A percentile compares a stretch with the other conserved stretches of the same genome.
Evolutionary conservation across 169 alveolate species (phyloP).

Genomic region (Pseudocohnilembus persalinus): DNA sequence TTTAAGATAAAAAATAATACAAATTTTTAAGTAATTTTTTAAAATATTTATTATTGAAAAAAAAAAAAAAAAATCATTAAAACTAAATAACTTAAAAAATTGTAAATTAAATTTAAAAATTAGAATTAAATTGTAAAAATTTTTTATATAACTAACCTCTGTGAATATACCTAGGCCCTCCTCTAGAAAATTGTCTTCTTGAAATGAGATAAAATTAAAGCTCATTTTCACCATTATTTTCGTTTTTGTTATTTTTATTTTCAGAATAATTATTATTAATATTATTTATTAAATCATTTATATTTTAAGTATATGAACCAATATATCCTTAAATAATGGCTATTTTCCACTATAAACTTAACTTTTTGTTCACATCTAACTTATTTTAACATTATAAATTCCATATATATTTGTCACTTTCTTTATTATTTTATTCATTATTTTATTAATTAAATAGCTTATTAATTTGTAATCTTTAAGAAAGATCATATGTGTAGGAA

Average conservation of each 20-base stretch:
- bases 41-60: too few species aligned
- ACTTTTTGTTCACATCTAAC: not conserved
- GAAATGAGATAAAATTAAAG: constrained; percentile 5
- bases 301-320: not conserved
- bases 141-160: too few species aligned
- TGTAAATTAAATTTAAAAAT: too few species aligned
- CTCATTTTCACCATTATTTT: not conserved
- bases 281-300: too few species aligned
- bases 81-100: too few species aligned
- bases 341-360: not conserved
- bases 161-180: constrained; percentile 11
- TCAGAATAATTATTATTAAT: not conserved
- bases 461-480: not conserved
- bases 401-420: not conserved
- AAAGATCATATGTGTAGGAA: not conserved
- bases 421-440: too few species aligned
- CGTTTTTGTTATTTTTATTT: not conserved
- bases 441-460: too few species aligned
- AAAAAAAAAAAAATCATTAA: too few species aligned
- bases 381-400: too few species aligned
- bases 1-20: not conserved
- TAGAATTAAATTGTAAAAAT: too few species aligned
- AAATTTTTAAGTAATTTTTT: not conserved
- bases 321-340: not conserved
- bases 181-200: constrained; percentile 22